Conservation (phyloP, 441 rosid genomes). For the Flueggea neowawraea region DNA sequence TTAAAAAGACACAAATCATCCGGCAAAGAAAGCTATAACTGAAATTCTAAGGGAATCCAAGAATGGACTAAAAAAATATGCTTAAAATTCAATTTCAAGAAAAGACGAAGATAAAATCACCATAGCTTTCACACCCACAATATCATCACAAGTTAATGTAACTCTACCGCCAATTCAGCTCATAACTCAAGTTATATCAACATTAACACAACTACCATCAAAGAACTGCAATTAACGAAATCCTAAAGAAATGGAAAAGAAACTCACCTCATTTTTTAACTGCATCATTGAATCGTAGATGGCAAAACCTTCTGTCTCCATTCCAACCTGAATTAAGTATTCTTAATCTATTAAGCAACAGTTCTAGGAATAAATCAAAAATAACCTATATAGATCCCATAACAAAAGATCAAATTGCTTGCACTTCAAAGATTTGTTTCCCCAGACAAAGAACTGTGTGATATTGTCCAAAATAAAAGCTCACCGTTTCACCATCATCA, state of each 20-base stretch:
- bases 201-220: no score
- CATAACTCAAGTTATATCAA: no score
- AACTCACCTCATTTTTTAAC: slow-evolving; percentile 52
- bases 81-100: not conserved
- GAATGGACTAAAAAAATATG: not conserved
- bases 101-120: not conserved
- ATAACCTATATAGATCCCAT: not conserved
- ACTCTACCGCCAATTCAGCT: no score
- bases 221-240: slow-evolving; percentile 1
- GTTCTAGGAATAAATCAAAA: not conserved
- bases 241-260: not conserved
- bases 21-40: not conserved
- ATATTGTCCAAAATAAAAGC: slow-evolving; percentile 6
- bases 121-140: not conserved
- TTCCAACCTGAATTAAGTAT: slow-evolving; percentile 55
- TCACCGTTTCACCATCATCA: slow-evolving; percentile 89
- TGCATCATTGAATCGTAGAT: slow-evolving; percentile 87
- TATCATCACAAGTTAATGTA: not conserved
- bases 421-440: not conserved
- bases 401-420: not conserved
- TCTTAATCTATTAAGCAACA: slow-evolving; percentile 1
- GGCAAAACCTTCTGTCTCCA: slow-evolving; percentile 93
- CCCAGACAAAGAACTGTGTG: not conserved
- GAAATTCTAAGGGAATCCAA: not conserved
- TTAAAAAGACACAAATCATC: no score